A percentile compares a stretch with the other conserved stretches of the same genome.
These are phyloP conservation scores for Pseudocercospora fijiensis DNA, from an alignment of 2,329 filamentous ascomycete genomes.

Conservation along the genomic window DNA sequence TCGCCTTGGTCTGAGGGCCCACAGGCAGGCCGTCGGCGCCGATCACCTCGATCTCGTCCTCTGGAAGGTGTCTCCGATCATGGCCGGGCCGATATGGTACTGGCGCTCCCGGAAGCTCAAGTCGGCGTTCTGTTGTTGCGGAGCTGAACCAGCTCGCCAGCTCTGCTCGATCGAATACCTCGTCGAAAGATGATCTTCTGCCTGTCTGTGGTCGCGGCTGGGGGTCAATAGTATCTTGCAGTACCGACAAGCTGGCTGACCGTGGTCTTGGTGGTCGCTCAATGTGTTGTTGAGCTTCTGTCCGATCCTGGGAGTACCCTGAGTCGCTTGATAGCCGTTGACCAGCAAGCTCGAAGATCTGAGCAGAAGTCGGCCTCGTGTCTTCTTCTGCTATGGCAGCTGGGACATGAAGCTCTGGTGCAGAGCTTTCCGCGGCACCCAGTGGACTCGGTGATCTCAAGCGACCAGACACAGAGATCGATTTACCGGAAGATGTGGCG, in stretches of 20 bases:
- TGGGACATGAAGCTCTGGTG: slow-evolving; percentile 15
- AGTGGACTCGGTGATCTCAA: slow-evolving; percentile 16
- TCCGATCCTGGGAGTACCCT: slow-evolving; percentile 1
- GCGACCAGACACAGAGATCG: slow-evolving; percentile 13
- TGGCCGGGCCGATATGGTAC: not conserved
- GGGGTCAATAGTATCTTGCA: not conserved
- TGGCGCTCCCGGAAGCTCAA: slow-evolving; percentile 9
- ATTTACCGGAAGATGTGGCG: slow-evolving; percentile 4
- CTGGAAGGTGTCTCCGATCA: not conserved
- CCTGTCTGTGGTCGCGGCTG: not conserved
- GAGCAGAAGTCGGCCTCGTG: slow-evolving; percentile 1
- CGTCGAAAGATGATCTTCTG: slow-evolving; percentile 15
- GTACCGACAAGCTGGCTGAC: slow-evolving; percentile 14
- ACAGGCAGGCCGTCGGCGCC: slow-evolving; percentile 6
- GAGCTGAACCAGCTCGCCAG: slow-evolving; percentile 15
- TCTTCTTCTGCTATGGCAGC: slow-evolving; percentile 20
- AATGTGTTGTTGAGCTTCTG: not conserved
- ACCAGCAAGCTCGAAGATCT: slow-evolving; percentile 3
- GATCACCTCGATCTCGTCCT: slow-evolving; percentile 21
- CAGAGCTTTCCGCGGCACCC: slow-evolving; percentile 10
- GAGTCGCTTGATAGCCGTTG: not conserved
- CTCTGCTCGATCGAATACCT: slow-evolving; percentile 6
- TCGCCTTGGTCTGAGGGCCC: slow-evolving; percentile 7
- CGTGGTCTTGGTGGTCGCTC: slow-evolving; percentile 2
- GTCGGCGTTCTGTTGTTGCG: slow-evolving; percentile 9